Percentiles rank a stretch among this genome's conserved stretches.
These are phyloP conservation scores for Astrephomene gubernaculifera DNA, from an alignment of 139 green algal species.

Conservation along the genomic window DNA sequence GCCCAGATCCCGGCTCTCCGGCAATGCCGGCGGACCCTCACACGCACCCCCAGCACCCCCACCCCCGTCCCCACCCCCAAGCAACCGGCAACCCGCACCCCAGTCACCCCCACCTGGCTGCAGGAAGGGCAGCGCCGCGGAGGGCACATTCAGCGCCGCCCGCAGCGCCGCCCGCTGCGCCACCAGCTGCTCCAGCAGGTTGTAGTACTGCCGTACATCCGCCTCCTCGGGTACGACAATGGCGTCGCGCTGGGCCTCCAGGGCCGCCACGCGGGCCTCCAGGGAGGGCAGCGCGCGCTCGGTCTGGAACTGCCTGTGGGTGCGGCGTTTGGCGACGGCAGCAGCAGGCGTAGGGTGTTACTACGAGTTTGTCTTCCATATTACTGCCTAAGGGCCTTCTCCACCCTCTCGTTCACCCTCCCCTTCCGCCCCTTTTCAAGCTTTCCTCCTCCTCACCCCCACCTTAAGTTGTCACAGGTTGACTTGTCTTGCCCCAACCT, in stretches of 20 bases:
- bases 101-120: constrained; percentile 66
- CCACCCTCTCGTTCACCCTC: background rate
- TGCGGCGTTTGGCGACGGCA: background rate
- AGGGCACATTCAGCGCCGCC: constrained; percentile 45
- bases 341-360: background rate
- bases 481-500: background rate
- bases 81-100: too few species aligned
- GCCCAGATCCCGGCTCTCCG: too few species aligned
- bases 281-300: constrained; percentile 74
- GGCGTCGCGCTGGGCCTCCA: constrained; percentile 44
- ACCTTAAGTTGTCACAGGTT: background rate
- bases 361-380: background rate
- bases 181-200: constrained; percentile 63
- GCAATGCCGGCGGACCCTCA: too few species aligned
- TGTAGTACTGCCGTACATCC: constrained; percentile 54
- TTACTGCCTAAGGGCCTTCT: background rate
- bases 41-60: background rate
- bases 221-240: constrained; percentile 62
- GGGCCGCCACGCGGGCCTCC: constrained; percentile 46
- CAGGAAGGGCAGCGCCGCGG: constrained; percentile 83
- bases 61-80: background rate
- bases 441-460: background rate
- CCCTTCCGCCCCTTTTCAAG: background rate
- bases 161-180: constrained; percentile 52
- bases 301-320: constrained; percentile 52